Conservation (phyloP, 805 yeast species). For the Pichia scutulata region DNA sequence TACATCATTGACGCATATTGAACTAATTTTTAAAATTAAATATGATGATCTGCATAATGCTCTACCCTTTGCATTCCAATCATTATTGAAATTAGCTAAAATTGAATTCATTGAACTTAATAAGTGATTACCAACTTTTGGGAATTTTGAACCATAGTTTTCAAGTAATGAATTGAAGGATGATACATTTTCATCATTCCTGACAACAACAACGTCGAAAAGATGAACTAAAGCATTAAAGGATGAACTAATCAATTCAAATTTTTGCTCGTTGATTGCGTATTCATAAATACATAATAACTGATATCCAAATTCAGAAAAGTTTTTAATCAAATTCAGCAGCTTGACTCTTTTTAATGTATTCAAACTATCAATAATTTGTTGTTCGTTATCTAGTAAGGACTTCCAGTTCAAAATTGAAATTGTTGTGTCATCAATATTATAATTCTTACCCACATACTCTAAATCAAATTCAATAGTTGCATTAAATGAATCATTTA, state of each 20-base stretch:
- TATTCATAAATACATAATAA: conserved; percentile 28
- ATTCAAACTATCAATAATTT: conserved; percentile 40
- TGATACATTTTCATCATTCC: conserved; percentile 55
- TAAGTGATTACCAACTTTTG: conserved; percentile 45
- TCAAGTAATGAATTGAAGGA: conserved; percentile 44
- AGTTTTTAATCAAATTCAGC: conserved; percentile 47
- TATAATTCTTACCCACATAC: conserved; percentile 63
- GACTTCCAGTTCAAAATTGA: conserved; percentile 47
- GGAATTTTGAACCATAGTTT: conserved; percentile 29
- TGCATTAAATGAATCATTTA: conserved; percentile 35
- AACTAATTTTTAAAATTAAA: conserved; percentile 39
- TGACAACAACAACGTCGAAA: conserved; percentile 55
- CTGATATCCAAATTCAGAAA: conserved; percentile 45
- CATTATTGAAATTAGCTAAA: conserved; percentile 41
- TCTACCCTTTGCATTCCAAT: conserved; percentile 58
- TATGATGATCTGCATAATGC: conserved; percentile 55
- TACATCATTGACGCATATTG: conserved; percentile 10
- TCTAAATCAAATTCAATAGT: conserved; percentile 46
- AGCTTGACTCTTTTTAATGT: conserved; percentile 48
- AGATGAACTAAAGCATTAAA: conserved; percentile 55
- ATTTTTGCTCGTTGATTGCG: conserved; percentile 15
- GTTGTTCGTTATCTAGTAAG: conserved; percentile 31
- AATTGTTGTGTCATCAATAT: conserved; percentile 48
- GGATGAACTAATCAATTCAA: conserved; percentile 24
- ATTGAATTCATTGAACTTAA: conserved; percentile 38